Evolutionary conservation across 352 stramenopile species (phyloP).

Genomic region (Blastocystis sp.): DNA sequence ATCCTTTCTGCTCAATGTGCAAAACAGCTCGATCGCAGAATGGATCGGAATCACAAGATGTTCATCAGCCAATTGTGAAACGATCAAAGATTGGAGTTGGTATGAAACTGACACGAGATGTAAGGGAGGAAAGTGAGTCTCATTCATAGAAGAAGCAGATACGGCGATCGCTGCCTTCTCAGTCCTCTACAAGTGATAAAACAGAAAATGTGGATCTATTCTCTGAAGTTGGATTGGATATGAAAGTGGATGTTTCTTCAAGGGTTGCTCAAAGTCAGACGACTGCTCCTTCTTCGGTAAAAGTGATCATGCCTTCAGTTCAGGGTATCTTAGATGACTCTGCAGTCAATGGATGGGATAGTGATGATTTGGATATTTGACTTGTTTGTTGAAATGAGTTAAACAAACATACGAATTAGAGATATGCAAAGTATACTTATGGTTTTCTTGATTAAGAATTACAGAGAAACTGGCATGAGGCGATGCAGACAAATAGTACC

Average conservation of each 20-base stretch:
- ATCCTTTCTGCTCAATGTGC: neutral
- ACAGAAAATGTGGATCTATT: neutral
- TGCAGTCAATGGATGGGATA: neutral
- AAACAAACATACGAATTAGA: neutral
- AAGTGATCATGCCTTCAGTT: neutral
- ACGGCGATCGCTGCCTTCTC: no score
- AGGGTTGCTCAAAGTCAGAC: neutral
- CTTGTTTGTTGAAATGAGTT: neutral
- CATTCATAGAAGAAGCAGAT: neutral
- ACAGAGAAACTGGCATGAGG: neutral
- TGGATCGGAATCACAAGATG: neutral
- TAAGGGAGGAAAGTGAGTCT: neutral
- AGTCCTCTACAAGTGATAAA: neutral
- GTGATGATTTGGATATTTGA: constrained; percentile 48
- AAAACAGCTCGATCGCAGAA: neutral
- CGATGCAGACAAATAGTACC: neutral
- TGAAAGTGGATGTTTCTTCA: neutral
- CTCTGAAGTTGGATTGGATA: constrained; percentile 26
- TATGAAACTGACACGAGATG: constrained; percentile 27
- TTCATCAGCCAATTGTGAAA: neutral
- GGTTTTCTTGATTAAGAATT: neutral
- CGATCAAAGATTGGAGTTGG: constrained; percentile 1
- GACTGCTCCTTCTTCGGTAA: neutral
- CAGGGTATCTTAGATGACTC: neutral
- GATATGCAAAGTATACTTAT: neutral